phyloP scores from a whole-genome alignment of 768 basidiomycete species.

The Rhizopogon vinicolor region DNA sequence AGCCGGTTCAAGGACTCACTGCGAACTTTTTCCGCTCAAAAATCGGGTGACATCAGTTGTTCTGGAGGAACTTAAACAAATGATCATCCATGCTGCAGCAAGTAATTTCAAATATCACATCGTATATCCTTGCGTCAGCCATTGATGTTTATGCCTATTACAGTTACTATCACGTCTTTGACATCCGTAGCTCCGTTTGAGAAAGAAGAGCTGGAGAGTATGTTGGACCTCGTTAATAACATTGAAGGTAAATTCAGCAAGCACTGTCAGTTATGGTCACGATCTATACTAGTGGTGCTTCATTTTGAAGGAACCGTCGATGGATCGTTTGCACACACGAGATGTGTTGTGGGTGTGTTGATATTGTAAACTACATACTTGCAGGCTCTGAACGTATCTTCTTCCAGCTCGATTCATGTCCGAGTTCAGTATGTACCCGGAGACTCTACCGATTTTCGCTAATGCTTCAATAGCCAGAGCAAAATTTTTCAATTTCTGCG shows the following conservation, averaged over 20 bases:
- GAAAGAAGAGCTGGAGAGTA: constrained; percentile 30
- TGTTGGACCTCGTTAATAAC: constrained; percentile 25
- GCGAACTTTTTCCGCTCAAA: background rate
- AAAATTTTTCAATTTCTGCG: constrained; percentile 32
- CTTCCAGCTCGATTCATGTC: constrained; percentile 38
- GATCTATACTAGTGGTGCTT: background rate
- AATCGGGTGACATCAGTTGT: background rate
- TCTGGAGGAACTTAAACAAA: background rate
- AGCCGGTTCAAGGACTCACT: background rate
- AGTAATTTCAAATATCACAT: constrained; percentile 15
- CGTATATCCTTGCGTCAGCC: background rate
- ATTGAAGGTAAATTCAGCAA: constrained; percentile 26
- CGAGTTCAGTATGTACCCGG: constrained; percentile 29
- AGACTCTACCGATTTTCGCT: background rate
- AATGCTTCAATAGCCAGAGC: constrained; percentile 14
- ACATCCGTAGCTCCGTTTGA: constrained; percentile 34
- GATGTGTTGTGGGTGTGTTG: background rate
- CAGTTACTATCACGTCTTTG: constrained; percentile 34
- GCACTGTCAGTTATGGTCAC: background rate
- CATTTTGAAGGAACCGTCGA: background rate
- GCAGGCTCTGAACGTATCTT: background rate
- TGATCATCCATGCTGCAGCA: constrained; percentile 6
- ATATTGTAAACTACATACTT: background rate
- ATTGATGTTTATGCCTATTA: background rate
- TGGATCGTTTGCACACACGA: background rate